These are phyloP conservation scores for Ceriops zippeliana DNA, from an alignment of 345 rosid genomes.

Conservation along the genomic window DNA sequence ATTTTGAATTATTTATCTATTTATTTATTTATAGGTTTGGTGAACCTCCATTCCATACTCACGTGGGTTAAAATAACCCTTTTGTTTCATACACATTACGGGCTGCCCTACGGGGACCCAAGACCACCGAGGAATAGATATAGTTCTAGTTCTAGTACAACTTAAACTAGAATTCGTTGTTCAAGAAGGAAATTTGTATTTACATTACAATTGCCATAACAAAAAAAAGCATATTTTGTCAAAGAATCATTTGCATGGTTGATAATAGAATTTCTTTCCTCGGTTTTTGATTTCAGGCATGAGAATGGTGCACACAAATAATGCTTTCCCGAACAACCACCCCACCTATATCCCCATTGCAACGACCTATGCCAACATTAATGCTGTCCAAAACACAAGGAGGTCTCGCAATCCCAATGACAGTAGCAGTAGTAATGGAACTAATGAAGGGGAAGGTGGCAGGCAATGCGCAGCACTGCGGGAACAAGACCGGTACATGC, in stretches of 20 bases:
- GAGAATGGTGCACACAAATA: neutral
- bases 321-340: neutral
- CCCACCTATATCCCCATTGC: neutral
- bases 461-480: conserved; percentile 27
- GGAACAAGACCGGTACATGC: conserved; percentile 95
- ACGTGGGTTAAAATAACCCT: no score
- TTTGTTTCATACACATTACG: no score
- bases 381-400: neutral
- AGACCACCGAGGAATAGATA: no score
- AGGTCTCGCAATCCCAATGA: neutral
- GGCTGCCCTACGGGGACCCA: no score
- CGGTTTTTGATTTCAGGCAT: conserved; percentile 3
- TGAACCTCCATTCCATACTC: neutral
- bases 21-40: neutral
- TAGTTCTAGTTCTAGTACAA: no score
- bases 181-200: no score
- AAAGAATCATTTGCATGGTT: no score
- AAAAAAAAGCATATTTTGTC: no score
- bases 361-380: neutral
- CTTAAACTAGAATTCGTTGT: no score
- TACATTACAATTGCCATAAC: no score
- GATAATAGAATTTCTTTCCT: neutral
- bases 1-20: no score
- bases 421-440: neutral
- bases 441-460: neutral